A percentile compares a stretch with the other conserved stretches of the same genome.
phyloP scores from a whole-genome alignment of 2,329 filamentous ascomycete species.

The Verticillium isaacii region DNA sequence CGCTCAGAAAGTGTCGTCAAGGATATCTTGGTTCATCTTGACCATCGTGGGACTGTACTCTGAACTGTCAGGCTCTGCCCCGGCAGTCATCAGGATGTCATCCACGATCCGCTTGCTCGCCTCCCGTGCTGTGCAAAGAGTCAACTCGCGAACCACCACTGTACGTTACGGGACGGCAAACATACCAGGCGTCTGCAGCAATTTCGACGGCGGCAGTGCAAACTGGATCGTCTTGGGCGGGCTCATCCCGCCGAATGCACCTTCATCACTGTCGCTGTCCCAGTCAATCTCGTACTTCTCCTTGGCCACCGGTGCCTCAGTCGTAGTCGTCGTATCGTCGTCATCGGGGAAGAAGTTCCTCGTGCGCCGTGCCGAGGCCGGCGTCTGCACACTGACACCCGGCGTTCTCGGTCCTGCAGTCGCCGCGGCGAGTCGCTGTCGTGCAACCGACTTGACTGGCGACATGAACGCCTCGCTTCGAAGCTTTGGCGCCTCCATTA shows the following conservation, averaged over 20 bases:
- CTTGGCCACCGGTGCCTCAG: slow-evolving; percentile 17
- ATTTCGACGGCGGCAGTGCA: slow-evolving; percentile 68
- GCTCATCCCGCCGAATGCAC: slow-evolving; percentile 67
- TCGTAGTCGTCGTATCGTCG: slow-evolving; percentile 17
- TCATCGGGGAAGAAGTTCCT: slow-evolving; percentile 41
- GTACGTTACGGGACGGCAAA: not conserved
- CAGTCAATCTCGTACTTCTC: slow-evolving; percentile 58
- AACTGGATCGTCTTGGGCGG: slow-evolving; percentile 94
- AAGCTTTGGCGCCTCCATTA: slow-evolving; percentile 75
- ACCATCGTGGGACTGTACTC: slow-evolving; percentile 63
- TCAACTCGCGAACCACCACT: slow-evolving; percentile 5
- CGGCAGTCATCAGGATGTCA: slow-evolving; percentile 72
- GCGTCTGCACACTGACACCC: slow-evolving; percentile 82
- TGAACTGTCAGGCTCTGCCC: slow-evolving; percentile 50
- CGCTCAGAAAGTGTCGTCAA: slow-evolving; percentile 56
- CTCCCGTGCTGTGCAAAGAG: slow-evolving; percentile 56
- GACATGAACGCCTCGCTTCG: slow-evolving; percentile 83
- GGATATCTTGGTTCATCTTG: slow-evolving; percentile 57
- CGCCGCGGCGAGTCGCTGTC: slow-evolving; percentile 36
- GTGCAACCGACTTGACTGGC: slow-evolving; percentile 49
- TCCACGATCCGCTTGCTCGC: slow-evolving; percentile 79
- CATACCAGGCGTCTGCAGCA: slow-evolving; percentile 73
- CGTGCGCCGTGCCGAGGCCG: slow-evolving; percentile 48
- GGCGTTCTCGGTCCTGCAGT: slow-evolving; percentile 61
- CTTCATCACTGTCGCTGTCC: slow-evolving; percentile 67